Percentiles rank a stretch among this genome's conserved stretches.
Conservation (phyloP, 148 eudicot genomes). For the Chenopodium quinoa region DNA sequence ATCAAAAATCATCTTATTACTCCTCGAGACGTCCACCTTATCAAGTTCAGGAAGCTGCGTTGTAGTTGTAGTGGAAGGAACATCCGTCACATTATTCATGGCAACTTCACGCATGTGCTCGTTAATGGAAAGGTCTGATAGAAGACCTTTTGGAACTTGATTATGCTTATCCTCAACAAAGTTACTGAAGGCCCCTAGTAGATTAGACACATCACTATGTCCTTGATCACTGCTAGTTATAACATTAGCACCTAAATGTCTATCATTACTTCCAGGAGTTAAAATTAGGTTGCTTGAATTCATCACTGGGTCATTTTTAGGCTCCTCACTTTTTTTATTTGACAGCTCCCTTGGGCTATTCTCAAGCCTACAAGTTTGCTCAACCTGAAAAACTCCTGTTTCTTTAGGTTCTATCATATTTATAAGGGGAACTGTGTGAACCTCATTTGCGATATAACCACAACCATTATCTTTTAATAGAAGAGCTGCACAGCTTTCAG, state of each 20-base stretch:
- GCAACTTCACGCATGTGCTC: slow-evolving; percentile 38
- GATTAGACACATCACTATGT: slow-evolving; percentile 37
- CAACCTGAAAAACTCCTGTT: slow-evolving; percentile 29
- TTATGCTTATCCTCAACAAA: slow-evolving; percentile 40
- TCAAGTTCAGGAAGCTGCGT: slow-evolving; percentile 43
- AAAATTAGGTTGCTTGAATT: slow-evolving; percentile 33
- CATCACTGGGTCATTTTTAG: slow-evolving; percentile 33
- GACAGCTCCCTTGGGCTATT: slow-evolving; percentile 24
- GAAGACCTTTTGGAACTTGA: slow-evolving; percentile 34
- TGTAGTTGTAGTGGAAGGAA: slow-evolving; percentile 35
- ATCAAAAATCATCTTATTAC: slow-evolving; percentile 46
- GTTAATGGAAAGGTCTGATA: slow-evolving; percentile 35
- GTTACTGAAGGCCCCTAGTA: slow-evolving; percentile 32
- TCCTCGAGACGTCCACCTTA: slow-evolving; percentile 34
- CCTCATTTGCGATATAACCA: slow-evolving; percentile 24
- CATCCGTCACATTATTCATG: slow-evolving; percentile 28
- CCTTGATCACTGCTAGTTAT: slow-evolving; percentile 22
- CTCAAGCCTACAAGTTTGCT: slow-evolving; percentile 31
- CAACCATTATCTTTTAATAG: slow-evolving; percentile 31
- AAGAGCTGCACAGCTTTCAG: slow-evolving; percentile 25
- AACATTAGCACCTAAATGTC: slow-evolving; percentile 28
- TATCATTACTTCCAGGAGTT: slow-evolving; percentile 31
- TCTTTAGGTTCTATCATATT: slow-evolving; percentile 31
- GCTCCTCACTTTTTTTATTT: slow-evolving; percentile 34
- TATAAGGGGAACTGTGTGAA: slow-evolving; percentile 21